Percentiles rank a stretch among this genome's conserved stretches.
Evolutionary conservation across 2,329 filamentous ascomycete species (phyloP).

Genomic region (Grosmannia huntii): DNA sequence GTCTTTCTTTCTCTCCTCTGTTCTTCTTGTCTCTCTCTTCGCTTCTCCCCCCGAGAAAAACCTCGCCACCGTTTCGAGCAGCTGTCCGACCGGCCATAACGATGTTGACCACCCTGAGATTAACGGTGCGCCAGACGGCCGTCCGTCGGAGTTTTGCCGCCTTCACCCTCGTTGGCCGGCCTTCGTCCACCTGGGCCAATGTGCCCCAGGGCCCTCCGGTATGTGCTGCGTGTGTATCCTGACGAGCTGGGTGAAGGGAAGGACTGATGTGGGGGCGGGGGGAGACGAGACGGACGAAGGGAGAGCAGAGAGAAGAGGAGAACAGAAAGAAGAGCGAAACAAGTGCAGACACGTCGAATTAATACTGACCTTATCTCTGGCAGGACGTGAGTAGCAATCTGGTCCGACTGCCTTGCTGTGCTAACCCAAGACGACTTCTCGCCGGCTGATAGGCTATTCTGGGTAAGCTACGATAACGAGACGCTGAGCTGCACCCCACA

Average conservation of each 20-base stretch:
- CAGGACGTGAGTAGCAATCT: not conserved
- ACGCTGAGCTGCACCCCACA: not conserved
- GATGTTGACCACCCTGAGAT: constrained; percentile 45
- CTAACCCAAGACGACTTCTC: not conserved
- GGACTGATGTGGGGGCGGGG: not conserved
- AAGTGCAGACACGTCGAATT: not conserved
- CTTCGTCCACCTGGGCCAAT: constrained; percentile 77
- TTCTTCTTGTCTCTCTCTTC: not conserved
- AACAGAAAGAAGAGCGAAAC: not conserved
- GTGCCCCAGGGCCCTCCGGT: constrained; percentile 91
- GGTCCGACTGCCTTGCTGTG: not conserved
- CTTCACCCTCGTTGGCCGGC: constrained; percentile 30
- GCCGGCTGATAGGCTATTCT: constrained; percentile 52
- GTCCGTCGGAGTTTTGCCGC: constrained; percentile 25
- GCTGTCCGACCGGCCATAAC: constrained; percentile 14
- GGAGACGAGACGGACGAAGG: not conserved
- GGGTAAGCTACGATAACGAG: constrained; percentile 31
- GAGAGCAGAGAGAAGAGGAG: constrained; percentile 1
- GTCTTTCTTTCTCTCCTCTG: not conserved
- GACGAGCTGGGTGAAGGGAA: not conserved
- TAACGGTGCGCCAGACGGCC: constrained; percentile 36
- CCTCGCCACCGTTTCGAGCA: not conserved
- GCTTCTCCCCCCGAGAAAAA: not conserved
- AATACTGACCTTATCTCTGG: not conserved
- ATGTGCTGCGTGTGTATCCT: constrained; percentile 27